A percentile compares a stretch with the other conserved stretches of the same genome.
phyloP scores from a whole-genome alignment of 176 grass and related monocot genomes.

The Luzula sylvatica region DNA sequence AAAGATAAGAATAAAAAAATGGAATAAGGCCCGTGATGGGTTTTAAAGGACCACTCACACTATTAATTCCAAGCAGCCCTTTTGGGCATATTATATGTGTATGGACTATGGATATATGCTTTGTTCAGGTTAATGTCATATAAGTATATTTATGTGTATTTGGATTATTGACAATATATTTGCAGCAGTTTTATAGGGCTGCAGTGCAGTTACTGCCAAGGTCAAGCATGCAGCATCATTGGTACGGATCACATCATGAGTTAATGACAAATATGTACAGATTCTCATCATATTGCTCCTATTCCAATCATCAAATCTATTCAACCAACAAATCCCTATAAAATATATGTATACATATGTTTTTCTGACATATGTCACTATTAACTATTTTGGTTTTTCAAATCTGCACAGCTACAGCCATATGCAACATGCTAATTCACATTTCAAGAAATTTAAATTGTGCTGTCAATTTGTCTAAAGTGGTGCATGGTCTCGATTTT shows the following conservation, averaged over 20 bases:
- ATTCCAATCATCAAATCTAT: background rate
- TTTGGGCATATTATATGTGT: background rate
- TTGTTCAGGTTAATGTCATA: slow-evolving; percentile 16
- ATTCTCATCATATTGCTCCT: background rate
- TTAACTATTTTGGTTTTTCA: background rate
- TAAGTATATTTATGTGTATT: background rate
- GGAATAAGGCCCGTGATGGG: slow-evolving; percentile 12
- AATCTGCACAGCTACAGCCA: background rate
- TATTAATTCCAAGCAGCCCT: slow-evolving; percentile 7
- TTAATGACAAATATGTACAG: slow-evolving; percentile 1
- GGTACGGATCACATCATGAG: background rate
- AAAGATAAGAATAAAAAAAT: slow-evolving; percentile 12
- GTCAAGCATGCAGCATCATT: background rate
- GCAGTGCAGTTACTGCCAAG: slow-evolving; percentile 3
- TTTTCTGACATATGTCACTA: background rate
- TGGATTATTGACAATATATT: too few relatives aligned
- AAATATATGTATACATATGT: background rate
- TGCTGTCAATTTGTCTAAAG: too few relatives aligned
- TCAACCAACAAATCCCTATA: background rate
- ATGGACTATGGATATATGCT: slow-evolving; percentile 15
- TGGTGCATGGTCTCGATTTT: too few relatives aligned
- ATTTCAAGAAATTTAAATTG: too few relatives aligned
- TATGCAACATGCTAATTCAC: too few relatives aligned
- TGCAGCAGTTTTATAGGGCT: background rate
- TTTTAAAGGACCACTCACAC: slow-evolving; percentile 6